phyloP scores from a whole-genome alignment of 116 monocot genomes.

The Cymodocea nodosa region DNA sequence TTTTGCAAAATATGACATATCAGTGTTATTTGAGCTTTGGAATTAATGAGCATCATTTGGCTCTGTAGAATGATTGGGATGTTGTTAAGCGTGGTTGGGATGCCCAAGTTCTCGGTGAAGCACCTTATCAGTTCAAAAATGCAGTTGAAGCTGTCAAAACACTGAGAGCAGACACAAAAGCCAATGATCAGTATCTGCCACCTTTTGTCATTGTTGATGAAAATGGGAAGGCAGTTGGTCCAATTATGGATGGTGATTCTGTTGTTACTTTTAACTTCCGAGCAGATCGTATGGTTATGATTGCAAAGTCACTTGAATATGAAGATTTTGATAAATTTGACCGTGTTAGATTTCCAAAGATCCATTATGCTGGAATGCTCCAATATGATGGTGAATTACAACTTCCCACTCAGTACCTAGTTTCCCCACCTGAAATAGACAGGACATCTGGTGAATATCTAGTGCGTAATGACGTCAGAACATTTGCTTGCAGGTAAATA shows the following conservation, averaged over 20 bases:
- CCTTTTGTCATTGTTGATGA: slow-evolving; percentile 97
- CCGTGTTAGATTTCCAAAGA: slow-evolving; percentile 75
- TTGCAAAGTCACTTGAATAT: slow-evolving; percentile 95
- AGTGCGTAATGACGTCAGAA: slow-evolving; percentile 78
- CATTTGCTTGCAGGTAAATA: slow-evolving; percentile 94
- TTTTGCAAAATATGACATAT: no score
- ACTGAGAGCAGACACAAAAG: slow-evolving; percentile 56
- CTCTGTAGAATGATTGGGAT: slow-evolving; percentile 82
- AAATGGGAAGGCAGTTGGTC: slow-evolving; percentile 74
- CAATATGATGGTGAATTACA: slow-evolving; percentile 96
- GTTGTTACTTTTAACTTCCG: slow-evolving; percentile 98
- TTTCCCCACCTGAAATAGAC: slow-evolving; percentile 94
- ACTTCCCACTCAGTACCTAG: slow-evolving; percentile 76
- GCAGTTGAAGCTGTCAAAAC: slow-evolving; percentile 89
- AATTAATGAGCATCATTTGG: slow-evolving; percentile 5
- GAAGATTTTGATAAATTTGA: slow-evolving; percentile 91
- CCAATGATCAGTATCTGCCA: slow-evolving; percentile 81
- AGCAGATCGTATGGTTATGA: slow-evolving; percentile 95
- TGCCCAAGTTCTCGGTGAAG: slow-evolving; percentile 99
- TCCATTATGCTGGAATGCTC: slow-evolving; percentile 97
- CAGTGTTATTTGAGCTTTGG: background rate
- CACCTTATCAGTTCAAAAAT: slow-evolving; percentile 71
- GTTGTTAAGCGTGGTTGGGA: slow-evolving; percentile 99
- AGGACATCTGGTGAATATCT: slow-evolving; percentile 98
- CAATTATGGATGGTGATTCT: slow-evolving; percentile 89